These are phyloP conservation scores for Decorospora gaudefroyi DNA, from an alignment of 2,329 filamentous ascomycete species.

Conservation along the genomic window DNA sequence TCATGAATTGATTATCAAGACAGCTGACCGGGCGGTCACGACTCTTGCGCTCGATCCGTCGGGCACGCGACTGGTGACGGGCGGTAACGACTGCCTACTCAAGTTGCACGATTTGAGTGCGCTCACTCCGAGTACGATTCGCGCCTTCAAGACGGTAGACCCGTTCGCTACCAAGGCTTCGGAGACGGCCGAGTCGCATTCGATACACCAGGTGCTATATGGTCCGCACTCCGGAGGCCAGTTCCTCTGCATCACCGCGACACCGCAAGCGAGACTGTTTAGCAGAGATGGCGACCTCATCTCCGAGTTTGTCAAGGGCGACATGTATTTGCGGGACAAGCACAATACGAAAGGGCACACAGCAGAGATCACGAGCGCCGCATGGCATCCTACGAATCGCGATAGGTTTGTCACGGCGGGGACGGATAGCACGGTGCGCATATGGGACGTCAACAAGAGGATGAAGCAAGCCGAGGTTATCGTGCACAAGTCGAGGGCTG, in stretches of 20 bases:
- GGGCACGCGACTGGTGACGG: slow-evolving; percentile 83
- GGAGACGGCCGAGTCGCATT: slow-evolving; percentile 78
- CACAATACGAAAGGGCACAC: slow-evolving; percentile 97
- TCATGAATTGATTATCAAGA: slow-evolving; percentile 90
- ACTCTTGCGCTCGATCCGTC: slow-evolving; percentile 82
- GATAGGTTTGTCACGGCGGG: slow-evolving; percentile 88
- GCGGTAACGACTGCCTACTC: slow-evolving; percentile 85
- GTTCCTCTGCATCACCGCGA: slow-evolving; percentile 84
- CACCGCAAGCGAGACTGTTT: slow-evolving; percentile 87
- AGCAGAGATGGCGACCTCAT: slow-evolving; percentile 84
- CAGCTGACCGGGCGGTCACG: slow-evolving; percentile 86
- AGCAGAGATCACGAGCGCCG: slow-evolving; percentile 84
- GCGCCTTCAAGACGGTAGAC: slow-evolving; percentile 90
- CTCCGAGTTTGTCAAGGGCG: slow-evolving; percentile 91
- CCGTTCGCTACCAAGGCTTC: slow-evolving; percentile 76
- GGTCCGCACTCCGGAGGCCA: slow-evolving; percentile 78
- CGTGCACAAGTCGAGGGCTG: slow-evolving; percentile 90
- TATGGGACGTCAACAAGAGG: slow-evolving; percentile 95
- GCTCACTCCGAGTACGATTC: slow-evolving; percentile 92
- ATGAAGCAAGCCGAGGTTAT: slow-evolving; percentile 90
- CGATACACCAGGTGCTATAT: slow-evolving; percentile 84
- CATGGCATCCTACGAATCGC: slow-evolving; percentile 86
- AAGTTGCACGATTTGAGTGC: slow-evolving; percentile 95
- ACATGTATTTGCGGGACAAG: slow-evolving; percentile 98
- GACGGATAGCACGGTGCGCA: slow-evolving; percentile 91